A percentile compares a stretch with the other conserved stretches of the same genome.
Evolutionary conservation across 2,329 filamentous ascomycete genomes (phyloP).

Genomic region (Orbilia oligospora): DNA sequence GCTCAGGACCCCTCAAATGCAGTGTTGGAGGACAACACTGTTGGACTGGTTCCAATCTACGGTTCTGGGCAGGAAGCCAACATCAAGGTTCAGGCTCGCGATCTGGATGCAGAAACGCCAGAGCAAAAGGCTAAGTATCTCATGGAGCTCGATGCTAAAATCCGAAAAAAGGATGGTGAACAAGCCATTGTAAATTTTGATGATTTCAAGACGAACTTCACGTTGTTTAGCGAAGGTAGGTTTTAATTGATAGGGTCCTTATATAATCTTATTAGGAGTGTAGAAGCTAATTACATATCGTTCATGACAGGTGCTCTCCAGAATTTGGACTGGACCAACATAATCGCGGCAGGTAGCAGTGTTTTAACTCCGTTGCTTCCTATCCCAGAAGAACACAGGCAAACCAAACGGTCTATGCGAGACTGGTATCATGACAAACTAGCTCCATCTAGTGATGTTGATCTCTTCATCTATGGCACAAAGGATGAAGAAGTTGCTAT

Average conservation of each 20-base stretch:
- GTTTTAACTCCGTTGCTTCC: conserved; percentile 84
- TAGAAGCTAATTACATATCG: background rate
- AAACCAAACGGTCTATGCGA: conserved; percentile 75
- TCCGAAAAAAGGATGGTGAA: conserved; percentile 75
- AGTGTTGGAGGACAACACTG: conserved; percentile 69
- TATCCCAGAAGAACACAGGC: conserved; percentile 75
- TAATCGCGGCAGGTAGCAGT: conserved; percentile 84
- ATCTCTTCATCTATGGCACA: conserved; percentile 86
- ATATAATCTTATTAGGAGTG: background rate
- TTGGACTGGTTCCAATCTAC: conserved; percentile 79
- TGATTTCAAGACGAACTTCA: conserved; percentile 84
- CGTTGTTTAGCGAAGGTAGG: conserved; percentile 82
- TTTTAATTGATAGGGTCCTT: too few relatives aligned
- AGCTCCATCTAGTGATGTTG: conserved; percentile 86
- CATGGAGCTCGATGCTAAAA: conserved; percentile 76
- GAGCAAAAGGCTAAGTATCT: conserved; percentile 76
- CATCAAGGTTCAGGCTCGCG: conserved; percentile 76
- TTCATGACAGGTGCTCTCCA: conserved; percentile 50
- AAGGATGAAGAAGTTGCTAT: conserved; percentile 79
- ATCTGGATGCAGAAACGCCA: conserved; percentile 73
- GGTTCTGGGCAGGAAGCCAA: conserved; percentile 68
- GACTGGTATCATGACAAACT: conserved; percentile 86
- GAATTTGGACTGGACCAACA: conserved; percentile 79
- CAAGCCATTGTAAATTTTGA: conserved; percentile 78
- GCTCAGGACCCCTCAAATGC: conserved; percentile 75